Evolutionary conservation across 352 stramenopile genomes (phyloP), one percentile per base, ranked within the genome.

Genomic region (Phytophthora constricta): DNA sequence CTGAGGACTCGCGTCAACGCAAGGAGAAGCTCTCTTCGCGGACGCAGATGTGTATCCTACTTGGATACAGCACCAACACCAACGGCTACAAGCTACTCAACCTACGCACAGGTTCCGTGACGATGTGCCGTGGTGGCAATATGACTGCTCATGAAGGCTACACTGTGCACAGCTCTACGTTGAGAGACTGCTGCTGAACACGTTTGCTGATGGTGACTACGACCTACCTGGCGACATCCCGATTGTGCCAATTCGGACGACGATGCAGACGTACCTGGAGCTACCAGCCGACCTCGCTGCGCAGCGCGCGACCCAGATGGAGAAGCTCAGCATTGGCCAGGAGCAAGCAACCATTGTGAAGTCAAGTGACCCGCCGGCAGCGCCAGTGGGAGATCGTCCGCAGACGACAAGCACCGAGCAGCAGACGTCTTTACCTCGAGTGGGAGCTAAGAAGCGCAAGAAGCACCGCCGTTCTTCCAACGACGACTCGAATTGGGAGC

Each of bases 201-300:
- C 31, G 5, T 37, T 13, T 11, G 20, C 11, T 8, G 46, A 48
- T 11, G 51, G 31, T 3, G 51, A 58, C 20, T 7, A 58, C 25
- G 20, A 1, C 20, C 34, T 39, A 0, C 51, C 51, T 17, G 23
- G 7, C 5, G 22, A 37, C 1, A 48, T 58, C 20, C 34, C 31
- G 20, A 58, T 58, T 34, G 50, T 58, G 14, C 50, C 50, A 33
- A 58, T 58, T 4, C 39, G 31, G 49, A 56, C 49, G 19, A 56
- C 49, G 0, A 56, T 45, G 49, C 49, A 56, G 49, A 56, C 31
- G 20, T 58, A 58, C 22, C 34, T 37, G 31, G 31, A 5, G 31
- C 11, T 37, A 11, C 13, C 19, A 0, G n/a, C 5, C 0, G 34
- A 39, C 26, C 13, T 58, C 25, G 33, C 33, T 49, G 51, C 34